Evolutionary conservation across 2,329 filamentous ascomycete species (phyloP).

Genomic region (Hypomyces rosellus): DNA sequence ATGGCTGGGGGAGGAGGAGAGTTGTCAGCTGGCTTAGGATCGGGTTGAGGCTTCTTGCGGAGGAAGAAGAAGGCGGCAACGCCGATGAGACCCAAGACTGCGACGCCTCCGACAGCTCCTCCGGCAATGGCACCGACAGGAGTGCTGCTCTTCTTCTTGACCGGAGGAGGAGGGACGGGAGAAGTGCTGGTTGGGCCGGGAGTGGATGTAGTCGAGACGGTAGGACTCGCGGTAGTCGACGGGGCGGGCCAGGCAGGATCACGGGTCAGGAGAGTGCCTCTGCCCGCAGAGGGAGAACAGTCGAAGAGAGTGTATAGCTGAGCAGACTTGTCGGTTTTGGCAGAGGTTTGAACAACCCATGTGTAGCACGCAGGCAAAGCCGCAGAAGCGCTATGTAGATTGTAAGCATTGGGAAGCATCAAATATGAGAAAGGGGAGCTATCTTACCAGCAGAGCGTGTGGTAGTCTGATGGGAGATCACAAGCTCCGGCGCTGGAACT

Average conservation of each 20-base stretch:
- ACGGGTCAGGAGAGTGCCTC: conserved; percentile 23
- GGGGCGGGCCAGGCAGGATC: conserved; percentile 21
- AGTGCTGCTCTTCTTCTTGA: conserved; percentile 25
- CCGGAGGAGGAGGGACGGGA: conserved; percentile 11
- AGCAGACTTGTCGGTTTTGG: conserved; percentile 5
- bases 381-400: conserved; percentile 6
- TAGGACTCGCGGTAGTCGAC: conserved; percentile 10
- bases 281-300: conserved; percentile 21
- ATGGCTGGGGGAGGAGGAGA: background rate
- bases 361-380: conserved; percentile 21
- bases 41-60: conserved; percentile 27
- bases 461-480: conserved; percentile 21
- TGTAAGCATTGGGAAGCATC: background rate
- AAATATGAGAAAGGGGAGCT: background rate
- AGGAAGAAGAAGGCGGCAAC: conserved; percentile 35
- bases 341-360: conserved; percentile 21
- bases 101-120: conserved; percentile 41
- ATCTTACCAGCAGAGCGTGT: conserved; percentile 31
- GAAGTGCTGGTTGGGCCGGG: conserved; percentile 1
- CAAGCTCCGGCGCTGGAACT: conserved; percentile 21
- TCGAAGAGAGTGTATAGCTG: conserved; percentile 20
- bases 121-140: conserved; percentile 40
- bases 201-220: conserved; percentile 4
- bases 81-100: conserved; percentile 33
- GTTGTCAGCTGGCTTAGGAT: background rate